These are phyloP conservation scores for Symbiotaphrina buchneri DNA, from an alignment of 495 filamentous ascomycete species.

Conservation along the genomic window DNA sequence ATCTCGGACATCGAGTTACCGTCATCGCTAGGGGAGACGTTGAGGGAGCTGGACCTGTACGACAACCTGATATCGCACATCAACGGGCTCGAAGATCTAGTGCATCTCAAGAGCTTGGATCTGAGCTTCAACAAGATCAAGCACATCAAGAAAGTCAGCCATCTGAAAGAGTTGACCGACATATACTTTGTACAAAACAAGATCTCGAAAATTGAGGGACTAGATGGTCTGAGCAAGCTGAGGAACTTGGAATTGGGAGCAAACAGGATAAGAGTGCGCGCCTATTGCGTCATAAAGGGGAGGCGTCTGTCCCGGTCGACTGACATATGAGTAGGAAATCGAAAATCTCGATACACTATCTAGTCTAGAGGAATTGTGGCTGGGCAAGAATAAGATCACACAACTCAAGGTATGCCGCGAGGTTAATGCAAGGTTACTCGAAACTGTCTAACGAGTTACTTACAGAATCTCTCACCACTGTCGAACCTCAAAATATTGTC, in stretches of 20 bases:
- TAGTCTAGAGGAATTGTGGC: conserved; percentile 70
- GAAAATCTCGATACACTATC: conserved; percentile 61
- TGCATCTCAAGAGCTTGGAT: conserved; percentile 57
- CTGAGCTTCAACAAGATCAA: conserved; percentile 98
- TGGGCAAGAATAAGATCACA: conserved; percentile 95
- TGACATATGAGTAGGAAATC: conserved; percentile 39
- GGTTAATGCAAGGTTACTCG: neutral
- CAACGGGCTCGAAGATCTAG: conserved; percentile 57
- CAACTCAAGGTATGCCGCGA: conserved; percentile 36
- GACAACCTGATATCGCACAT: conserved; percentile 90
- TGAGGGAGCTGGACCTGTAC: conserved; percentile 84
- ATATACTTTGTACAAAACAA: conserved; percentile 93
- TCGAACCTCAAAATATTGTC: conserved; percentile 71
- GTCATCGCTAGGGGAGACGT: conserved; percentile 30
- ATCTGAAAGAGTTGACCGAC: conserved; percentile 59
- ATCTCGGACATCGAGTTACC: conserved; percentile 61
- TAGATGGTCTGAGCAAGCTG: conserved; percentile 52
- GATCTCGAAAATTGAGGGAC: conserved; percentile 64
- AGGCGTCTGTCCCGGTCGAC: conserved; percentile 1
- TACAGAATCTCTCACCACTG: conserved; percentile 31
- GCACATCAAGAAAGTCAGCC: conserved; percentile 77
- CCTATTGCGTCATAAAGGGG: neutral
- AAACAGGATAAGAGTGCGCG: conserved; percentile 55
- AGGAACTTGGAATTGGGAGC: conserved; percentile 76
- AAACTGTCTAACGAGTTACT: neutral